Evolutionary conservation across 768 basidiomycete genomes (phyloP), one percentile per base, ranked within the genome.

Genomic region (Lactarius quietus): DNA sequence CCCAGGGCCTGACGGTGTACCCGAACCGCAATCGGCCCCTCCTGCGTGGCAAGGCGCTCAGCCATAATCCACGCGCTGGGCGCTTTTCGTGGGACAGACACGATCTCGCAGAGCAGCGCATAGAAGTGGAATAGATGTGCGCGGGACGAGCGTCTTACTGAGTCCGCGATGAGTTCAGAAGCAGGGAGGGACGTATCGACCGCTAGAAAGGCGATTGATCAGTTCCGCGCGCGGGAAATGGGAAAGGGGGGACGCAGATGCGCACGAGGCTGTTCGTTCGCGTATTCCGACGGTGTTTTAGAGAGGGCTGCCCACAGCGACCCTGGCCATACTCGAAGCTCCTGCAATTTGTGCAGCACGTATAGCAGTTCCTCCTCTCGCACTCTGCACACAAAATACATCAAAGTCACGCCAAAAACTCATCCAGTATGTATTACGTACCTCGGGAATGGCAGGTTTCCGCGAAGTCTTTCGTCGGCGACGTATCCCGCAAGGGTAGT

Each of bases 71-170:
- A 93, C 14, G 85, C 82, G 2, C 83, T 80, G 0, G 93, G 90
- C 15, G 86, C 80, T 69, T 82, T 84, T 33, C 86, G 79, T 0
- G 89, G 85, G 62, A 88, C 83, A 2, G 92, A 86, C 9, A 84
- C 87, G 55, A 96, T 88, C 70, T 93, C 87, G 69, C 90, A 89
- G 5, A 97, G 74, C 2, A 90, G 76, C 0, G 85, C 78, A 72
- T 95, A 95, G 64, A 96, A 87, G 72, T 94, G 87, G 81, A 96
- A 96, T 14, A 98, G 77, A 71, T 96, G 95, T 0, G 90, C 93
- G 18, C 86, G 81, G 0, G 85, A 74, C 1, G 95, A 95, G 1
- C 90, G 85, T 69, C 84, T 85, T 15, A 89, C 84, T 0, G 89
- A 84, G 65, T 93, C 87, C 0, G 86, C 80, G 26, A 95, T 81